phyloP scores from a whole-genome alignment of 2,329 filamentous ascomycete genomes.

The Stachybotrys elegans region DNA sequence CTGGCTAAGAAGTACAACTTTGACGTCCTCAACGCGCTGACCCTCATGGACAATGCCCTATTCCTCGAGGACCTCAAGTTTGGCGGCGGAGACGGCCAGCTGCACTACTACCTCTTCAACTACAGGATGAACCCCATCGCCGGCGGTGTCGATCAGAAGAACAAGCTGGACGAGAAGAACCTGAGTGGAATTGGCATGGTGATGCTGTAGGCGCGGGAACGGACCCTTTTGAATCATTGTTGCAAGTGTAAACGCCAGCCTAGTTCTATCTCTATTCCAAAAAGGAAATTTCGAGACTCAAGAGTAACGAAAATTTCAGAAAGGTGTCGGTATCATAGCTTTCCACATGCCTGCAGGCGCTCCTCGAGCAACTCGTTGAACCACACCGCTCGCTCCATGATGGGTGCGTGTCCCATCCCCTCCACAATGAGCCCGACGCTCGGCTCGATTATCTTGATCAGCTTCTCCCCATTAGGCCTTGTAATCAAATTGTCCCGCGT shows the following conservation, averaged over 20 bases:
- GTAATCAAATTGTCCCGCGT: conserved; percentile 73
- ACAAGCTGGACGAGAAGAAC: conserved; percentile 69
- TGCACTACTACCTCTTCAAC: conserved; percentile 98
- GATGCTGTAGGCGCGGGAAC: conserved; percentile 63
- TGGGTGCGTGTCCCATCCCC: conserved; percentile 69
- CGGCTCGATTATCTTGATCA: conserved; percentile 62
- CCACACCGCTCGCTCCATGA: conserved; percentile 66
- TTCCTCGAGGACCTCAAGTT: conserved; percentile 95
- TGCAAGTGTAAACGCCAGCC: no score
- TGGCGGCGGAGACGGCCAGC: conserved; percentile 85
- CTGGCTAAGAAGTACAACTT: conserved; percentile 79
- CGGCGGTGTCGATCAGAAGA: conserved; percentile 77
- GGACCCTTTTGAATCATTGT: no score
- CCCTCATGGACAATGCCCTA: conserved; percentile 86
- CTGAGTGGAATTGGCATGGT: conserved; percentile 88
- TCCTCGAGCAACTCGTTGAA: conserved; percentile 61
- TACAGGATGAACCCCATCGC: conserved; percentile 82
- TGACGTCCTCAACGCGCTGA: conserved; percentile 95
- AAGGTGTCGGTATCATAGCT: conserved; percentile 26
- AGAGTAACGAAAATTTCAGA: no score
- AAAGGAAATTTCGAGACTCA: no score
- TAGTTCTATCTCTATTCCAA: no score
- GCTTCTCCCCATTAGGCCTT: conserved; percentile 60
- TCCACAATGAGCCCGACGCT: conserved; percentile 59
- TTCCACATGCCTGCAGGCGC: conserved; percentile 47